These are phyloP conservation scores for Asclepias syriaca DNA, from an alignment of 257 asterid genomes.

Conservation along the genomic window DNA sequence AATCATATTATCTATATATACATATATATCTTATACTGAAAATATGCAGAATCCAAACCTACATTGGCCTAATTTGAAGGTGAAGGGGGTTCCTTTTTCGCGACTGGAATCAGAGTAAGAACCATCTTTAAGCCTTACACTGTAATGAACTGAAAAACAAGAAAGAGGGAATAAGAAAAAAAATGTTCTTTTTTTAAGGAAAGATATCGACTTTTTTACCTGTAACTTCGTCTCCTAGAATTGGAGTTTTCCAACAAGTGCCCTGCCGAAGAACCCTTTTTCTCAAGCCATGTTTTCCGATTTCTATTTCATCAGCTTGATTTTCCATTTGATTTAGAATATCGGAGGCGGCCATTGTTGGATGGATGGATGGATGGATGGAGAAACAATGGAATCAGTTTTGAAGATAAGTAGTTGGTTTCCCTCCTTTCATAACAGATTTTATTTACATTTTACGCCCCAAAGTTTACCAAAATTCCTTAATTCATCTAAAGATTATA, in stretches of 20 bases:
- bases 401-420: constrained; percentile 22
- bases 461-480: background rate
- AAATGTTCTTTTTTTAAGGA: too few relatives aligned
- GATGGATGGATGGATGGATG: constrained; percentile 11
- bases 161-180: too few relatives aligned
- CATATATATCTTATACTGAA: background rate
- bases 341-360: constrained; percentile 12
- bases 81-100: constrained; percentile 37
- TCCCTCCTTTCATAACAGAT: constrained; percentile 6
- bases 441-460: background rate
- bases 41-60: background rate
- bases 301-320: constrained; percentile 9
- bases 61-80: constrained; percentile 63
- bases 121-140: constrained; percentile 39
- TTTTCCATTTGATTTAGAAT: constrained; percentile 4
- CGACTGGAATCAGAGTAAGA: constrained; percentile 43
- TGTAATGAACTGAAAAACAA: constrained; percentile 45
- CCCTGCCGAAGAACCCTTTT: constrained; percentile 42
- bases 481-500: background rate
- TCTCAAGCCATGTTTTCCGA: constrained; percentile 37
- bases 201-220: constrained; percentile 18
- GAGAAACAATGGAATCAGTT: constrained; percentile 13
- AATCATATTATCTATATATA: background rate
- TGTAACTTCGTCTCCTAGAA: constrained; percentile 61
- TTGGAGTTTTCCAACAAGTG: constrained; percentile 54